Evolutionary conservation across 768 basidiomycete genomes (phyloP), one percentile per base, ranked within the genome.

Genomic region (Russula griseocarnosa): DNA sequence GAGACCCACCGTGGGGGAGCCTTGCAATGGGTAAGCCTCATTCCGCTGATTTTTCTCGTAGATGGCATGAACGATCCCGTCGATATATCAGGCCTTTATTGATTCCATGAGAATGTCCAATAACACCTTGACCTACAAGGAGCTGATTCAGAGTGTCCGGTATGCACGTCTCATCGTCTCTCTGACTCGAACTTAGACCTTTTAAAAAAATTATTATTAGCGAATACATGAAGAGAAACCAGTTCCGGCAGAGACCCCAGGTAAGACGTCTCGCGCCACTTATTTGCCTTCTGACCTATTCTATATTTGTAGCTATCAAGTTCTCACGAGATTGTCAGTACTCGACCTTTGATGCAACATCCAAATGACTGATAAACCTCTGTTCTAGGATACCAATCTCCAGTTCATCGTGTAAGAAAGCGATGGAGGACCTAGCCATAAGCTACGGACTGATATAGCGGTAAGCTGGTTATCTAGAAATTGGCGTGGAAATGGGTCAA

Each of bases 1-100:
- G 54, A 56, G 20, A 34, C 16, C n/a, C 9, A 6, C 18, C 14
- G 8, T 3, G 54, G 54, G 11, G 61, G 61, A 6, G 61, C 55
- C 0, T n/a, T 62, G 26, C 32, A 36, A 18, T 8, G 3, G 0
- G 61, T 56, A 22, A 30, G 54, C 13, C 10, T 30, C 36, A n/a
- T 47, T 36, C 47, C 18, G 26, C 9, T 24, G 1, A 6, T 34
- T 49, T 5, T 0, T 13, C 26, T 22, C n/a, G 6, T 10, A 22
- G 13, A 22, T n/a, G 7, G 22, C 26, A 36, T 47, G 44, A 55
- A 11, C 32, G 3, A 10, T 7, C 20, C 10, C 26, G n/a, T n/a
- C n/a, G n/a, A n/a, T n/a, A n/a, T n/a, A 18, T 32, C 32, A 63
- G 62, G 55, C 56, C 0, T 63, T 63, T 34, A 52, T 63, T 5